Evolutionary conservation across 805 yeast genomes (phyloP), one percentile per base, ranked within the genome.

Genomic region (Clavispora asparagi): DNA sequence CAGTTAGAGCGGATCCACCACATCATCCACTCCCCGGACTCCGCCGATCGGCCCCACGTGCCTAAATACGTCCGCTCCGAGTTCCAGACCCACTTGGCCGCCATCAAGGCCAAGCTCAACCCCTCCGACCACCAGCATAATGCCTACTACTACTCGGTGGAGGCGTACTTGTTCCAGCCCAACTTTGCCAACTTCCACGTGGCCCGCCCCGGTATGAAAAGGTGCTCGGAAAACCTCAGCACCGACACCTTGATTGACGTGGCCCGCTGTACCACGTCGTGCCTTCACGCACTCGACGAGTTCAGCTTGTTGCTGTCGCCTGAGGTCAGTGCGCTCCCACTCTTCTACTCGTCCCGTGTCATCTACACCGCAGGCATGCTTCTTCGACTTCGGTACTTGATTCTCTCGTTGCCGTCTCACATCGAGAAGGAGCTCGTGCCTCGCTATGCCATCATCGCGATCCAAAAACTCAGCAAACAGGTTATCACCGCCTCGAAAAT

Each of bases 321-420:
- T n/a, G 66, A 71, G n/a, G 66, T 83, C 17, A 76, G 84, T 0
- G 62, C 74, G 2, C 67, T 79, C 47, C 91, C 91, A 4, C 62
- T 82, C 38, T 73, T 78, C 45, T 79, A 76, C 51, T 73, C 75
- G 29, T 68, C 84, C 2, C 68, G 87, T 52, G 67, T 81, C 32
- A 72, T 82, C n/a, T 82, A 82, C 56, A 79, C 84, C 0, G 79
- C 83, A 0, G 89, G 88, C 7, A 75, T 82, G 73, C 65, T 83
- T 26, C 62, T 83, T 44, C 70, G 85, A 44, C 61, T 82, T 38
- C 63, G 87, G 30, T 82, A 76, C 60, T 63, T 79, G 39, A 72
- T 77, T n/a, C 59, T 82, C 11, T 71, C 82, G 11, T 64, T 81
- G 6, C 83, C 85, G 1, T 63, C 73, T 26, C 61, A 59, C 37